Base-by-base conservation (phyloP, 192 early-diverging fungal genomes). In the Phlyctochytrium arcticum region DNA sequence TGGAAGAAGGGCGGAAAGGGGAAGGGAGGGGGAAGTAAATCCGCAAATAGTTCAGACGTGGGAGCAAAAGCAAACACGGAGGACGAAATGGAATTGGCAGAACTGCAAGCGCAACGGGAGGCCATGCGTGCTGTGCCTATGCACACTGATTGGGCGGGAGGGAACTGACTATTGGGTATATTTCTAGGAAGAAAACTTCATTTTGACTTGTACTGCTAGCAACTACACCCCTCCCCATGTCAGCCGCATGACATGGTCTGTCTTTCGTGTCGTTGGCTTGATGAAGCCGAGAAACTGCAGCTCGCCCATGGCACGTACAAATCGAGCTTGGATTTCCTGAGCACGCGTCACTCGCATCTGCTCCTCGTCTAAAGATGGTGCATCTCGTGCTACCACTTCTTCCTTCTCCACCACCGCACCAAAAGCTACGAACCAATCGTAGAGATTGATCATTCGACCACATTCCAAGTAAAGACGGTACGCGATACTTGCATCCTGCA, bases 381-480 rank as follows among this genome's bases (percentile, higher is more conserved):
- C 33, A 15, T 12, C 62, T 21, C 15, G 21, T n/a, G 32, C 55
- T 7, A 48, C 54, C 23, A 58, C 36, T 19, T 64, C 44, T 47
- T 89, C 88, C 24, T 79, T 77, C 62, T 89, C 85, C 49, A 95
- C 67, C 24, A 94, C 80, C n/a, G 82, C 81, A 10, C 84, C 75
- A 76, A 98, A 98, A 7, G 90, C 88, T 37, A 83, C 75, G 62
- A 87, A 94, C 90, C 90, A 92, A 71, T 98, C 96, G 66, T 88
- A 90, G 39, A 97, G 70, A 67, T 98, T 97, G 72, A 98, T 95
- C 80, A 98, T 74, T 57, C 89, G 82, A 3, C 94, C 93, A 70
- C 90, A 97, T 59, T 97, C 94, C 5, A 89, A 76, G 74, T 96
- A 92, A 10, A 98, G 79, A 46, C 88, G 85, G 68, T 99, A 99